These are phyloP conservation scores for Onygenales sp. DNA, from an alignment of 2,329 filamentous ascomycete species.

Conservation along the genomic window DNA sequence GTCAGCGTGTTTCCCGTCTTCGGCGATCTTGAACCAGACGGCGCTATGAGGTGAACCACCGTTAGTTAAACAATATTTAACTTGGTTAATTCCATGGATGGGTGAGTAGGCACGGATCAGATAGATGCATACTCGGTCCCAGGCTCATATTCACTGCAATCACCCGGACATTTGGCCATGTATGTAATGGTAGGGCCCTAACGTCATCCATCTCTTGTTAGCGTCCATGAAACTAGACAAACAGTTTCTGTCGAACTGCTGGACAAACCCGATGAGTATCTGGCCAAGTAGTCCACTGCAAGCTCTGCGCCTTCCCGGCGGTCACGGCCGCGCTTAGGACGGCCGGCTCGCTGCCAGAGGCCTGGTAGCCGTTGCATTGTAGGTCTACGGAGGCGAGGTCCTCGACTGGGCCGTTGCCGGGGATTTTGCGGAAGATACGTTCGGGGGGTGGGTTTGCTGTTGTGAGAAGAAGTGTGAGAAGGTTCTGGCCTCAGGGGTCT, in stretches of 20 bases:
- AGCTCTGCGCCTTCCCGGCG: constrained; percentile 45
- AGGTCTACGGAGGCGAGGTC: constrained; percentile 45
- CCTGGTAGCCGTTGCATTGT: constrained; percentile 39
- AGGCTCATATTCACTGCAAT: constrained; percentile 43
- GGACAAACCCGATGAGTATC: constrained; percentile 21
- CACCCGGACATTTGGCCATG: constrained; percentile 49
- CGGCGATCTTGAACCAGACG: constrained; percentile 50
- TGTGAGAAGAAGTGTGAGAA: constrained; percentile 32
- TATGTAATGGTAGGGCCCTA: constrained; percentile 48
- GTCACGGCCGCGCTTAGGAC: constrained; percentile 44
- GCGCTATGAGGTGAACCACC: constrained; percentile 15
- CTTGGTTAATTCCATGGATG: constrained; percentile 8
- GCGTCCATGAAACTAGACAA: background rate
- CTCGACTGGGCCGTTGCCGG: constrained; percentile 50
- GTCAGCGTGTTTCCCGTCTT: constrained; percentile 35
- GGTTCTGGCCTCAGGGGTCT: background rate
- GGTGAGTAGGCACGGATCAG: constrained; percentile 3
- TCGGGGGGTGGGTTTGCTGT: constrained; percentile 26
- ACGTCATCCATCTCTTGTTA: background rate
- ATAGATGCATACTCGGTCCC: constrained; percentile 26
- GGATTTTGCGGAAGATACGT: constrained; percentile 49
- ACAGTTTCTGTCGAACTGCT: background rate
- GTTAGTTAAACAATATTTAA: background rate
- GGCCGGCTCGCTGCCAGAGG: constrained; percentile 42
- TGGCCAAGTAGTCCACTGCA: constrained; percentile 47